Percentiles rank a stretch among this genome's conserved stretches.
phyloP scores from a whole-genome alignment of 2,329 filamentous ascomycete genomes.

The Waltergamsia citrina region DNA sequence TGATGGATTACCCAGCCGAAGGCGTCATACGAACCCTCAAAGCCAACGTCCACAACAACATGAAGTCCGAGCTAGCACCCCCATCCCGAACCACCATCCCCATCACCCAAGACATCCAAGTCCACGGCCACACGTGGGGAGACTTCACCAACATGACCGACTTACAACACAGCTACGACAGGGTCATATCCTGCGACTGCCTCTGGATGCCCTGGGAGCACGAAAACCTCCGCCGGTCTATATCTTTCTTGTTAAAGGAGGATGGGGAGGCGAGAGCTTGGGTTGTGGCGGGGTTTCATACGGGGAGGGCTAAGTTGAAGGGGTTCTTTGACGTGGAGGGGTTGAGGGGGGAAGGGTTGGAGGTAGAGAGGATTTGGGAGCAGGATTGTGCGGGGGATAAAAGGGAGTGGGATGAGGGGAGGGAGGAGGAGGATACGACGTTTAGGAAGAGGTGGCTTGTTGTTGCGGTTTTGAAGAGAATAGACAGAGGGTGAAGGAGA shows the following conservation, averaged over 20 bases:
- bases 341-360: conserved; percentile 35
- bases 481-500: not conserved
- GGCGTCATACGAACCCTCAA: conserved; percentile 49
- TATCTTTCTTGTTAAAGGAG: conserved; percentile 49
- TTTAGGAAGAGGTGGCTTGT: conserved; percentile 64
- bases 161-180: conserved; percentile 37
- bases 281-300: conserved; percentile 65
- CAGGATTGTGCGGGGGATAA: conserved; percentile 55
- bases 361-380: conserved; percentile 58
- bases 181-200: conserved; percentile 62
- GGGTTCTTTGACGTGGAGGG: conserved; percentile 48
- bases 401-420: conserved; percentile 50
- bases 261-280: conserved; percentile 40
- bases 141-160: not conserved
- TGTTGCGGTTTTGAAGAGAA: conserved; percentile 41
- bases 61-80: conserved; percentile 23
- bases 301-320: conserved; percentile 55
- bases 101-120: not conserved
- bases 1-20: conserved; percentile 60
- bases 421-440: conserved; percentile 55
- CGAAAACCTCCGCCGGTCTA: conserved; percentile 51
- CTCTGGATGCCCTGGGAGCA: conserved; percentile 70
- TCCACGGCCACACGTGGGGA: conserved; percentile 1
- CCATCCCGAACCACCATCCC: conserved; percentile 5
- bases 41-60: conserved; percentile 46